Conservation (phyloP, 208 protist genomes). For the Wallacemonas sp. region DNA sequence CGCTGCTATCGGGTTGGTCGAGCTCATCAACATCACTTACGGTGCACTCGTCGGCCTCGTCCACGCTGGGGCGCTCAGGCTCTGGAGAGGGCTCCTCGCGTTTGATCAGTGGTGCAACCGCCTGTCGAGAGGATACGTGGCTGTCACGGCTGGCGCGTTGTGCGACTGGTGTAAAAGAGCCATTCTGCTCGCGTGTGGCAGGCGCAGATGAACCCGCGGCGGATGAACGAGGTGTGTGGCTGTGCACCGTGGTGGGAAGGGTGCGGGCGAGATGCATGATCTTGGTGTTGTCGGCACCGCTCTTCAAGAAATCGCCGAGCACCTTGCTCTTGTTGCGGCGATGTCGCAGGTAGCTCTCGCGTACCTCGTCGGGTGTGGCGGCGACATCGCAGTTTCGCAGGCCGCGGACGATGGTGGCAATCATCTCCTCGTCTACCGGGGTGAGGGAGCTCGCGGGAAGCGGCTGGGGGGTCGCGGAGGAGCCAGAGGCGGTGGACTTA, state of each 20-base stretch:
- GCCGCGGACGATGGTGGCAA: constrained; percentile 24
- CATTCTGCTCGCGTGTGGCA: background rate
- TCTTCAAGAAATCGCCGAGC: constrained; percentile 25
- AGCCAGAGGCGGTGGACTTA: background rate
- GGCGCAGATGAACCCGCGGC: background rate
- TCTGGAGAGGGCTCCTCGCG: constrained; percentile 5
- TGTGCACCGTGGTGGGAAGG: constrained; percentile 6
- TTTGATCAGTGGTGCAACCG: background rate
- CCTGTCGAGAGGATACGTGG: background rate
- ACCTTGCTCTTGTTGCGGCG: constrained; percentile 26
- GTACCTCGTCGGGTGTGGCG: constrained; percentile 21
- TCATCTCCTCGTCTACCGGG: constrained; percentile 24
- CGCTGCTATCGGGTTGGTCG: constrained; percentile 9
- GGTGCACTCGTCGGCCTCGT: background rate
- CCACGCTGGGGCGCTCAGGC: background rate
- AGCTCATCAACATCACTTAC: constrained; percentile 1
- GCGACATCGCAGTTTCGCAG: constrained; percentile 17
- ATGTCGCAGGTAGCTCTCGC: constrained; percentile 30
- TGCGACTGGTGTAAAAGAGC: background rate
- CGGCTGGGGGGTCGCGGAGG: constrained; percentile 13
- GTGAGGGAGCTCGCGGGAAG: constrained; percentile 12
- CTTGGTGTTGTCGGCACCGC: constrained; percentile 15
- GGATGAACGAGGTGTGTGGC: constrained; percentile 5
- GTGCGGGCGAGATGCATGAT: background rate
- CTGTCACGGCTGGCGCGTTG: background rate